phyloP scores from a whole-genome alignment of 2,329 filamentous ascomycete genomes.

The Coniochaeta hoffmannii region DNA sequence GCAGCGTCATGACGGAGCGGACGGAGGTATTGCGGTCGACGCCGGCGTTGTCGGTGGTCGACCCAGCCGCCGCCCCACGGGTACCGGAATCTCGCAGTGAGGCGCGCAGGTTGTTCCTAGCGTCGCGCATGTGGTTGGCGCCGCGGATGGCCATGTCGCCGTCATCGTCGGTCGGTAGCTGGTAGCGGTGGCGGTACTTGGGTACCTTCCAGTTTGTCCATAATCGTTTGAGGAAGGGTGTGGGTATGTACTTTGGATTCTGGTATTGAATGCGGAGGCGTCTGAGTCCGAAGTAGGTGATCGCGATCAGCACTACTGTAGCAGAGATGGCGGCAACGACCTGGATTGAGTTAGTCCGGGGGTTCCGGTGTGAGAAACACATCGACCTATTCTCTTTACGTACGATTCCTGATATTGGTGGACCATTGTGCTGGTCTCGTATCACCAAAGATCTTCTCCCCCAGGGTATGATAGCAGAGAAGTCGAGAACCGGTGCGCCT shows the following conservation, averaged over 20 bases:
- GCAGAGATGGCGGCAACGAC: background rate
- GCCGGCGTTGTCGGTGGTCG: conserved; percentile 21
- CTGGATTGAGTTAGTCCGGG: background rate
- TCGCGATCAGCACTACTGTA: conserved; percentile 5
- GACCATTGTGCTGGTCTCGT: background rate
- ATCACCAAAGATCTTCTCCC: background rate
- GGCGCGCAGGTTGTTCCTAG: conserved; percentile 1
- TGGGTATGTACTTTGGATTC: conserved; percentile 43
- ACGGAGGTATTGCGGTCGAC: conserved; percentile 81
- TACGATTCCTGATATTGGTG: background rate
- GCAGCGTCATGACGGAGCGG: conserved; percentile 89
- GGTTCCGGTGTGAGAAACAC: background rate
- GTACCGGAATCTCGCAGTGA: background rate
- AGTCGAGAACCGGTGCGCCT: background rate
- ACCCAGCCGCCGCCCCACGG: background rate
- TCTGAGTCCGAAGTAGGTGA: conserved; percentile 14
- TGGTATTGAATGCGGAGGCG: conserved; percentile 23
- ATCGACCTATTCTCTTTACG: background rate
- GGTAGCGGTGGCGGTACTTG: conserved; percentile 10
- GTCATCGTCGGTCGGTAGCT: conserved; percentile 15
- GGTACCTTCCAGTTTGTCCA: conserved; percentile 40
- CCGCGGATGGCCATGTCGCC: conserved; percentile 11
- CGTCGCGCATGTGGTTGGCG: conserved; percentile 9
- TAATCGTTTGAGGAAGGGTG: conserved; percentile 37
- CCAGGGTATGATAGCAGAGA: background rate